phyloP scores from a whole-genome alignment of 2,329 filamentous ascomycete species.

The Fusarium piperis region DNA sequence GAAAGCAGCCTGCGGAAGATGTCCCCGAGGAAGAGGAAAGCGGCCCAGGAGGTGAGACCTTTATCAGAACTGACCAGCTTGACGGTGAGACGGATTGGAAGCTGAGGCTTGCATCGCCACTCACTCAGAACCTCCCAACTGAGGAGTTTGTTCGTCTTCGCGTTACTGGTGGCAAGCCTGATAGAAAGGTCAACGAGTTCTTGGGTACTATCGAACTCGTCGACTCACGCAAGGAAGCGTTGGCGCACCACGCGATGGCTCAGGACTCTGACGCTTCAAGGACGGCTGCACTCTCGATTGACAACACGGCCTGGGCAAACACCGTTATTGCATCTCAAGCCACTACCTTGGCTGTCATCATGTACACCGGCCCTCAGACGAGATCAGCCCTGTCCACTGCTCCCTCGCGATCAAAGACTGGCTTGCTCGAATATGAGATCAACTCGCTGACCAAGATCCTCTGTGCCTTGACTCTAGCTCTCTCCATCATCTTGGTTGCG shows the following conservation, averaged over 20 bases:
- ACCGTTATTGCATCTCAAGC: slow-evolving; percentile 95
- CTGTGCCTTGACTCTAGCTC: slow-evolving; percentile 83
- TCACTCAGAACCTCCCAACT: slow-evolving; percentile 81
- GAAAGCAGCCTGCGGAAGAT: slow-evolving; percentile 48
- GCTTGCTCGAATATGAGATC: slow-evolving; percentile 93
- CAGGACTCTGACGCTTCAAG: slow-evolving; percentile 53
- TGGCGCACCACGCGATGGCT: slow-evolving; percentile 52
- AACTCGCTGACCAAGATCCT: slow-evolving; percentile 97
- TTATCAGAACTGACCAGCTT: slow-evolving; percentile 96
- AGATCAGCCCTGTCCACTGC: slow-evolving; percentile 93
- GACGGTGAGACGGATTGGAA: slow-evolving; percentile 99
- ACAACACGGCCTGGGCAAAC: slow-evolving; percentile 99
- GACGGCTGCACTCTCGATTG: slow-evolving; percentile 83
- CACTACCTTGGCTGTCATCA: slow-evolving; percentile 85
- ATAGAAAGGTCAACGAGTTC: slow-evolving; percentile 95
- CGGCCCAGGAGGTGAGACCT: slow-evolving; percentile 81
- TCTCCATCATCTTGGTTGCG: slow-evolving; percentile 89
- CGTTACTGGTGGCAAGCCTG: slow-evolving; percentile 88
- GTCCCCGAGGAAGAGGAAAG: slow-evolving; percentile 42
- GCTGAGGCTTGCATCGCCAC: slow-evolving; percentile 82
- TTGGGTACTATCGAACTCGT: slow-evolving; percentile 85
- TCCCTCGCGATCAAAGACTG: slow-evolving; percentile 91
- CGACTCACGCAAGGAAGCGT: slow-evolving; percentile 61
- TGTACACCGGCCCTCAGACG: slow-evolving; percentile 96
- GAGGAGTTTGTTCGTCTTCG: slow-evolving; percentile 75